phyloP scores from a whole-genome alignment of 2,329 filamentous ascomycete species.

The Monosporascus ibericus region DNA sequence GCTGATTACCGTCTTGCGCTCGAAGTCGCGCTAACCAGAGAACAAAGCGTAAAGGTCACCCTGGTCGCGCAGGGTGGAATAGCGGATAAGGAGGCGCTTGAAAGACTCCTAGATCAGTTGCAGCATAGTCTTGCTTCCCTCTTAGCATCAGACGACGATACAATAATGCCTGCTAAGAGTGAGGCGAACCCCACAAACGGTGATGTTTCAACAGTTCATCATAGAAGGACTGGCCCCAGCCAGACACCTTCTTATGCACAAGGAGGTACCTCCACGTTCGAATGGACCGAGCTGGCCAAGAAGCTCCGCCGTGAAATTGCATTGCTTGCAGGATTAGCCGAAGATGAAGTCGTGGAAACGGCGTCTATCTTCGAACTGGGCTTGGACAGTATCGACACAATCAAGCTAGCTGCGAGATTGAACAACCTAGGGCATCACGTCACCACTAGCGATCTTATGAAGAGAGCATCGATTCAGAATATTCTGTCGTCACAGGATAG shows the following conservation, averaged over 20 bases:
- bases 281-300: conserved; percentile 51
- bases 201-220: background rate
- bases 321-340: conserved; percentile 48
- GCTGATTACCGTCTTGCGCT: conserved; percentile 74
- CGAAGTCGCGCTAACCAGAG: conserved; percentile 54
- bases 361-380: conserved; percentile 75
- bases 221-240: background rate
- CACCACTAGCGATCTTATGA: conserved; percentile 72
- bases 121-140: conserved; percentile 24
- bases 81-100: conserved; percentile 25
- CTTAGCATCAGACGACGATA: conserved; percentile 4
- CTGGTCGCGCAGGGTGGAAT: conserved; percentile 50
- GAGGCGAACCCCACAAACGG: background rate
- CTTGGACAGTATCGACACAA: conserved; percentile 86
- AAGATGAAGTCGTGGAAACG: conserved; percentile 44
- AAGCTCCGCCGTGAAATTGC: conserved; percentile 58
- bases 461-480: conserved; percentile 57
- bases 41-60: conserved; percentile 46
- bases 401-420: conserved; percentile 72
- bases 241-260: background rate
- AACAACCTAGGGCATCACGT: conserved; percentile 54
- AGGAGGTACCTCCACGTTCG: conserved; percentile 31
- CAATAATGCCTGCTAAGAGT: background rate
- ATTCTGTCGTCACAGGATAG: conserved; percentile 38
- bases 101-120: conserved; percentile 34